phyloP scores from a whole-genome alignment of 768 basidiomycete genomes.

The Peribolospora baueri region DNA sequence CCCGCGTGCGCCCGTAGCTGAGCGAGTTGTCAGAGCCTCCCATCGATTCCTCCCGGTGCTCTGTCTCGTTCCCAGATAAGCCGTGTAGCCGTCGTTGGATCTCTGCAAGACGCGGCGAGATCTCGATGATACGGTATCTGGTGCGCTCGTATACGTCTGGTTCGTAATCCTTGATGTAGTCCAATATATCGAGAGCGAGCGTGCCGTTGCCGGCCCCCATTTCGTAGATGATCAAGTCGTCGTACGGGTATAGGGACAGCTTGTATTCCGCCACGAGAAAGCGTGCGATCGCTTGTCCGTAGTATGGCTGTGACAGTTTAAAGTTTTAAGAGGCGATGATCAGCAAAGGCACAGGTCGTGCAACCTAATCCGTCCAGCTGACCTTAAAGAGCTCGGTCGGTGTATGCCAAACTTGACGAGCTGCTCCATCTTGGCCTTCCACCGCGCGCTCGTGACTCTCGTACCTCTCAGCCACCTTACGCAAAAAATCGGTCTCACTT shows the following conservation, averaged over 20 bases:
- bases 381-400: conserved; percentile 96
- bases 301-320: conserved; percentile 45
- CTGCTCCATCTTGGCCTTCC: conserved; percentile 32
- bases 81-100: conserved; percentile 26
- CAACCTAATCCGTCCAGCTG: conserved; percentile 9
- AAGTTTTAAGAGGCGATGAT: background rate
- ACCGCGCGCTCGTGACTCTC: conserved; percentile 7
- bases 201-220: conserved; percentile 97
- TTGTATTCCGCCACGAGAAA: conserved; percentile 80
- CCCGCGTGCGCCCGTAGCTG: background rate
- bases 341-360: background rate
- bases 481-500: conserved; percentile 52
- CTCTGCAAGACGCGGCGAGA: conserved; percentile 50
- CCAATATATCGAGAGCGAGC: conserved; percentile 63
- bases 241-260: conserved; percentile 82
- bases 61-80: conserved; percentile 9
- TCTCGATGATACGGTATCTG: conserved; percentile 83
- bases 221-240: conserved; percentile 88
- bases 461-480: conserved; percentile 53
- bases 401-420: conserved; percentile 91
- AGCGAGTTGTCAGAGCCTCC: background rate
- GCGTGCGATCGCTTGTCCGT: conserved; percentile 67
- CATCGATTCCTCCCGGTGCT: conserved; percentile 19
- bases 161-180: conserved; percentile 46
- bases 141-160: conserved; percentile 87